phyloP scores from a whole-genome alignment of 2,329 filamentous ascomycete species.

The Paracoccidioides lutzii region DNA sequence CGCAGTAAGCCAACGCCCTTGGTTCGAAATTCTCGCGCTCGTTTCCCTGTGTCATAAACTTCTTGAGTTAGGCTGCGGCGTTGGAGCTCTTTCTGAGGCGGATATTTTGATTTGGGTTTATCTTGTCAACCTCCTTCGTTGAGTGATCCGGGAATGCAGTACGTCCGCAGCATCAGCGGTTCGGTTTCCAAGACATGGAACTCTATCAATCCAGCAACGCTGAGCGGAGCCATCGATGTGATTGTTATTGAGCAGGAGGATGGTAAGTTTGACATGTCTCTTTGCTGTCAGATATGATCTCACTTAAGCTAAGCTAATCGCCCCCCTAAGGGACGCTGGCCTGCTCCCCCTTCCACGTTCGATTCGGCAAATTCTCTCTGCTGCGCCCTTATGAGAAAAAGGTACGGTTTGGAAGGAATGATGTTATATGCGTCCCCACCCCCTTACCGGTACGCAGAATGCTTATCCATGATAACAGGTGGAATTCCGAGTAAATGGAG shows the following conservation, averaged over 20 bases:
- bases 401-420: slow-evolving; percentile 22
- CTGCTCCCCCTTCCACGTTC: slow-evolving; percentile 96
- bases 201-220: slow-evolving; percentile 93
- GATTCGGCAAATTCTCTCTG: slow-evolving; percentile 96
- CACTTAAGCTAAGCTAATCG: slow-evolving; percentile 5
- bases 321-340: slow-evolving; percentile 49
- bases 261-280: slow-evolving; percentile 41
- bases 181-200: slow-evolving; percentile 99
- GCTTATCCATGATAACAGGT: slow-evolving; percentile 38
- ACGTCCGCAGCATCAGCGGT: slow-evolving; percentile 89
- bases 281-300: neutral
- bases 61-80: neutral
- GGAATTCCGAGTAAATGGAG: slow-evolving; percentile 88
- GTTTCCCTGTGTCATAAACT: neutral
- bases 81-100: neutral
- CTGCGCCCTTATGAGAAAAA: slow-evolving; percentile 95
- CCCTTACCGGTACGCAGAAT: neutral
- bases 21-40: neutral
- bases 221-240: slow-evolving; percentile 96
- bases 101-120: neutral
- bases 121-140: neutral
- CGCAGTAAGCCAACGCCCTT: neutral
- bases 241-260: slow-evolving; percentile 96
- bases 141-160: slow-evolving; percentile 58
- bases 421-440: neutral